Evolutionary conservation across 2,329 filamentous ascomycete genomes (phyloP), one percentile per base, ranked within the genome.

Genomic region (Monilinia aucupariae): DNA sequence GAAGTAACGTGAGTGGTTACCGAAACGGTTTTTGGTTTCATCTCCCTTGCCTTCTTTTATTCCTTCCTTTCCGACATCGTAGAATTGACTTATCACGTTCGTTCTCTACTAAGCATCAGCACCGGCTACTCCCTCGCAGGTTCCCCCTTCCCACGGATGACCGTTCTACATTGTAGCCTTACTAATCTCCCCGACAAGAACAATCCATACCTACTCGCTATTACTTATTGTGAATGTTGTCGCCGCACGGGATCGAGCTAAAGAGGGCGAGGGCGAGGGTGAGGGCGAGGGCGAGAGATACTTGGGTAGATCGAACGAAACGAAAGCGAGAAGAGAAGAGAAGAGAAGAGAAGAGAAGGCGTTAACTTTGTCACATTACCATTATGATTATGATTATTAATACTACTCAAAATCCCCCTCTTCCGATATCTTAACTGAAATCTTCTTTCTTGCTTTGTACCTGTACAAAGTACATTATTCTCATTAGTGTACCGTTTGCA

Each of bases 41-140:
- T 27, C 25, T 45, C 20, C 39, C 53, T 12, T 43, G 7, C 39
- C 39, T 32, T 22, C 4, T n/a, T 41, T 25, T 17, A 32, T 45
- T n/a, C 17, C 39, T 45, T 22, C 53, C 10, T 55, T 30, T 30
- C 17, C 53, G 22, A 43, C 5, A 54, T 39, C 53, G n/a, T n/a
- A n/a, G n/a, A n/a, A n/a, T n/a, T 45, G 53, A 20, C 39, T 45
- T 56, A 34, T 45, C 12, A n/a, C n/a, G n/a, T n/a, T 6, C 3
- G 27, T 34, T 34, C 54, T 56, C 41, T 47, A 56, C 27, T 56
- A 45, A 56, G 54, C 54, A 56, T 17, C 54, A 56, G 39, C 54
- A 34, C 27, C 54, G 27, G 54, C 54, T 56, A 45, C 41, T 56
- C 41, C 54, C 54, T 34, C 5, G 34, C 6, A 47, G 27, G 54